Percentiles rank a stretch among this genome's conserved stretches.
phyloP scores from a whole-genome alignment of 2,329 filamentous ascomycete species.

The Ophiocordyceps camponoti-leonardi region DNA sequence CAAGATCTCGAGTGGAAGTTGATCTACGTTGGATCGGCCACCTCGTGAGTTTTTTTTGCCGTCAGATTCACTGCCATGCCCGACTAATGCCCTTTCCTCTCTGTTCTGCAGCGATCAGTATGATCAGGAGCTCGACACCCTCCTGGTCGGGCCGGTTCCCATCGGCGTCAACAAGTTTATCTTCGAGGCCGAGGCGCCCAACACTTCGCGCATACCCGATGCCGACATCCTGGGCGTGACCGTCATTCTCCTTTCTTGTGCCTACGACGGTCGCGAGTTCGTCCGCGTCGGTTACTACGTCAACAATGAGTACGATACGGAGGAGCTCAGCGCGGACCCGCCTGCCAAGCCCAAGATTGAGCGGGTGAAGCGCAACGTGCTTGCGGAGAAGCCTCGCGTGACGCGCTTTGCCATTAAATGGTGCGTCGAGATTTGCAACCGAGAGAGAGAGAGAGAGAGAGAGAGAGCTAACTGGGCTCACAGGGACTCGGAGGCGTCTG shows the following conservation, averaged over 20 bases:
- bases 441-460: background rate
- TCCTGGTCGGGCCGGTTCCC: conserved; percentile 93
- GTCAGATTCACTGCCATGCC: too few species aligned
- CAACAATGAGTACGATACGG: conserved; percentile 95
- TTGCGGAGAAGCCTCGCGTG: conserved; percentile 93
- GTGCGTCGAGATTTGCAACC: conserved; percentile 30
- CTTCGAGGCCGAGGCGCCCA: conserved; percentile 87
- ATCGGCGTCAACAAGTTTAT: conserved; percentile 97
- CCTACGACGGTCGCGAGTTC: conserved; percentile 92
- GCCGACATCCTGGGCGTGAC: conserved; percentile 95
- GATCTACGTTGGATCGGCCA: conserved; percentile 96
- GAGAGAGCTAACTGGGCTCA: conserved; percentile 1
- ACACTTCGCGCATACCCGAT: conserved; percentile 78
- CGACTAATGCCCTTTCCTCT: conserved; percentile 6
- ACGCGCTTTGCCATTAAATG: conserved; percentile 98
- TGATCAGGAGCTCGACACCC: conserved; percentile 93
- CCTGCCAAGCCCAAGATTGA: conserved; percentile 87
- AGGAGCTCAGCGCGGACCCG: conserved; percentile 75
- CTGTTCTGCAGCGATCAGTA: conserved; percentile 62
- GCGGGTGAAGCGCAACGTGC: conserved; percentile 77
- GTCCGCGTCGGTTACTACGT: conserved; percentile 98
- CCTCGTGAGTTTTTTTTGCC: conserved; percentile 84
- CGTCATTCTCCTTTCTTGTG: conserved; percentile 88
- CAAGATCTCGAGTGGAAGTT: conserved; percentile 97
- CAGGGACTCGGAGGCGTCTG: conserved; percentile 96